Base-by-base conservation (phyloP, 805 yeast species). In the Wickerhamia fluorescens region DNA sequence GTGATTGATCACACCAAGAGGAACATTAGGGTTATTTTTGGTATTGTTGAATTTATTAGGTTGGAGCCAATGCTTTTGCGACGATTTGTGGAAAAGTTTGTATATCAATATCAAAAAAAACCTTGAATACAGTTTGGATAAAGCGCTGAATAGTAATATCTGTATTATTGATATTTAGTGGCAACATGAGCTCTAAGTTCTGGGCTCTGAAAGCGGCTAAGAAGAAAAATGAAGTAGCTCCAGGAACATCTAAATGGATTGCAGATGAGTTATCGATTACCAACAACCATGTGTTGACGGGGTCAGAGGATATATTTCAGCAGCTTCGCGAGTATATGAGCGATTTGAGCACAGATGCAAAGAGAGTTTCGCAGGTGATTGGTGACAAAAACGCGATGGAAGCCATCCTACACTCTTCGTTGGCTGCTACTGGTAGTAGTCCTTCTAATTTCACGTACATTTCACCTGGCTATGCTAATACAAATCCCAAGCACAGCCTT, bases 221-320 rank as follows among this genome's bases (percentile, higher is more conserved):
- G 31, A 47, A 45, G 32, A 35, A 37, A 14, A 35, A 41, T 21
- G 51, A 47, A 18, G 37, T 49, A n/a, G 56, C 66, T 4, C 75
- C 75, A 1, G 80, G 78, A 5, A 53, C 76, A 2, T 66, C 73
- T 8, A 65, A 56, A 36, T 73, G 75, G 74, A 55, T 71, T 27
- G 56, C 68, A 19, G 49, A 49, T 28, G 75, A 71, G 40, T 49
- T 68, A 45, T 44, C 48, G 31, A 51, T 57, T 10, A 56, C 62
- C 17, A 56, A 56, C 36, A 56, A 53, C 24, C 51, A 57, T 30
- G 61, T 68, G 38, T 39, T 47, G 7, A 45, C 52, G 14, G 56
- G 57, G 33, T 44, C 57, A 9, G 70, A 62, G 31, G 61, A 56
- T 22, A 49, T 68, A 25, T 61, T 66, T 10, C 51, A 49, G 16